These are phyloP conservation scores for Margaritispora aquatica DNA, from an alignment of 495 filamentous ascomycete genomes.

Conservation along the genomic window DNA sequence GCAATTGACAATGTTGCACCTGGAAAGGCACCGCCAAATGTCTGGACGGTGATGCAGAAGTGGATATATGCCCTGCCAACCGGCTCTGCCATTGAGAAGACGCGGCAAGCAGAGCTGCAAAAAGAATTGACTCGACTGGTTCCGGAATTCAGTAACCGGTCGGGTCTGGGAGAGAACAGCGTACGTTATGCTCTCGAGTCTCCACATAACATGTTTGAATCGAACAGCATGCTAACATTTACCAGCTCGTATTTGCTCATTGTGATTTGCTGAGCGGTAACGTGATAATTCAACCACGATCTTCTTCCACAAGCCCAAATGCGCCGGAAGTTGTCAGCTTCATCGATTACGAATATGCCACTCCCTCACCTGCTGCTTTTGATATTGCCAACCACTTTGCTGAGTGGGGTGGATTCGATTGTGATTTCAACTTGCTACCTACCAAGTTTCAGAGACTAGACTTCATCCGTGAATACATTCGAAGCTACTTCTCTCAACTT, in stretches of 20 bases:
- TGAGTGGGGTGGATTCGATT: slow-evolving; percentile 96
- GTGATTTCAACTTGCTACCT: slow-evolving; percentile 80
- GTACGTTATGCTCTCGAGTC: slow-evolving; percentile 41
- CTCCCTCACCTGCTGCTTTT: slow-evolving; percentile 92
- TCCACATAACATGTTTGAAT: slow-evolving; percentile 1
- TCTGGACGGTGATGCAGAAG: slow-evolving; percentile 92
- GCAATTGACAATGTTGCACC: slow-evolving; percentile 51
- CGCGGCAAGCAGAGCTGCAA: slow-evolving; percentile 62
- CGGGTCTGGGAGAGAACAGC: slow-evolving; percentile 64
- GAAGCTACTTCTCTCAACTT: slow-evolving; percentile 45
- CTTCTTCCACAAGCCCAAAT: slow-evolving; percentile 27
- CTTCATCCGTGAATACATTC: slow-evolving; percentile 80
- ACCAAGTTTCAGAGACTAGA: slow-evolving; percentile 69
- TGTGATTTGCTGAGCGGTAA: slow-evolving; percentile 94
- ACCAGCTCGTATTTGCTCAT: slow-evolving; percentile 83
- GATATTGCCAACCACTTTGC: slow-evolving; percentile 99
- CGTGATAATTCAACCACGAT: slow-evolving; percentile 72
- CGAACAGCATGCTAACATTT: slow-evolving; percentile 1
- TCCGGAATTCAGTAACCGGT: slow-evolving; percentile 61
- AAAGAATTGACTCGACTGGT: slow-evolving; percentile 66
- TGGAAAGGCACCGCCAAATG: slow-evolving; percentile 62
- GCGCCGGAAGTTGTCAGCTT: slow-evolving; percentile 57
- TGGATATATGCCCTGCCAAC: slow-evolving; percentile 86
- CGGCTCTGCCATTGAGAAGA: slow-evolving; percentile 56
- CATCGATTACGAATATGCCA: slow-evolving; percentile 98